These are phyloP conservation scores for Colletotrichum gigasporum DNA, from an alignment of 2,329 filamentous ascomycete species.

Conservation along the genomic window DNA sequence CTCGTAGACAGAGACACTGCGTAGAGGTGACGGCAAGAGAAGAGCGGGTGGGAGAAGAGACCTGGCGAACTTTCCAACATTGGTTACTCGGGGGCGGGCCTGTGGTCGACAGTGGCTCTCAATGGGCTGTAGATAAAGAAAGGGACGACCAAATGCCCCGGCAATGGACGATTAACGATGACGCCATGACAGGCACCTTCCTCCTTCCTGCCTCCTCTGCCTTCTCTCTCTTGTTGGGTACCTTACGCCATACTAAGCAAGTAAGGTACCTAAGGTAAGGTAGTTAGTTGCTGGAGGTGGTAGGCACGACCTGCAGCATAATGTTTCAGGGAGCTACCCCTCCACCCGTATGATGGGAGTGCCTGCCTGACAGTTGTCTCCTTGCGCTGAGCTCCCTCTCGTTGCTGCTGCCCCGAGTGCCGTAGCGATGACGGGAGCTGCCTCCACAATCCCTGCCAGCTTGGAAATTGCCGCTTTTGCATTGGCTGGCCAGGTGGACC, in stretches of 20 bases:
- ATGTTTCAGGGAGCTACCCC: too few relatives aligned
- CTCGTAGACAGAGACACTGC: too few relatives aligned
- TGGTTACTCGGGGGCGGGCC: too few relatives aligned
- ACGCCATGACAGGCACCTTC: not conserved
- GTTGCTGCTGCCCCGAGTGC: not conserved
- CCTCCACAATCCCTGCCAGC: not conserved
- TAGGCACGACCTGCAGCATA: too few relatives aligned
- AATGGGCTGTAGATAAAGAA: not conserved
- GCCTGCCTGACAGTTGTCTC: not conserved
- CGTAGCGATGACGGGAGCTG: not conserved
- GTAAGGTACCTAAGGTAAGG: too few relatives aligned
- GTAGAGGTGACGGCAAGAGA: too few relatives aligned
- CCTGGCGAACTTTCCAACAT: too few relatives aligned
- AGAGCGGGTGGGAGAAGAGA: too few relatives aligned
- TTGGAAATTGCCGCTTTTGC: not conserved
- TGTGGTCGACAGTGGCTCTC: too few relatives aligned
- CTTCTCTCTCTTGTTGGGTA: not conserved
- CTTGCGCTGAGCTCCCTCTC: not conserved
- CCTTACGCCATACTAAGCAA: not conserved
- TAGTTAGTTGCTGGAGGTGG: too few relatives aligned
- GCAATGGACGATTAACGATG: not conserved
- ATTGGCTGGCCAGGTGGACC: not conserved
- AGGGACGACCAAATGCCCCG: not conserved
- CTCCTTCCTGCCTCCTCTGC: not conserved
- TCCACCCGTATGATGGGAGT: too few relatives aligned